A percentile compares a stretch with the other conserved stretches of the same genome.
Conservation (phyloP, 306 rosid genomes). For the Abrus pulchellus region DNA sequence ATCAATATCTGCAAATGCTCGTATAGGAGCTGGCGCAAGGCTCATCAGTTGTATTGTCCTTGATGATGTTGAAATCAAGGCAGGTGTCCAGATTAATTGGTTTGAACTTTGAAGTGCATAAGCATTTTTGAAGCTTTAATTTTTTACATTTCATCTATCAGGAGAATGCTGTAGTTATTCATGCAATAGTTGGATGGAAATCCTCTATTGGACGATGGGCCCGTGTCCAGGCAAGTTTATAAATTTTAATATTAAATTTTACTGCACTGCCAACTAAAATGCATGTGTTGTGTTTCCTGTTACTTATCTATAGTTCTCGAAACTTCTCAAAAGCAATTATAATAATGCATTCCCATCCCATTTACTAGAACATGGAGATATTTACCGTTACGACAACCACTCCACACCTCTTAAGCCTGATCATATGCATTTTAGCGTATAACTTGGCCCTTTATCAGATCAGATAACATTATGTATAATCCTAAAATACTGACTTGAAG, state of each 20-base stretch:
- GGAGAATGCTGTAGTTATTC: conserved; percentile 90
- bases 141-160: conserved; percentile 50
- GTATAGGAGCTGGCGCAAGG: conserved; percentile 92
- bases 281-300: conserved; percentile 14
- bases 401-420: conserved; percentile 32
- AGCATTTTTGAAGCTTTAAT: conserved; percentile 18
- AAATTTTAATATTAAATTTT: conserved; percentile 21
- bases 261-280: conserved; percentile 10
- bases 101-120: conserved; percentile 24
- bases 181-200: conserved; percentile 98
- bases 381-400: conserved; percentile 24
- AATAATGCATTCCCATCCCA: conserved; percentile 28
- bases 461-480: conserved; percentile 23
- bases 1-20: conserved; percentile 98
- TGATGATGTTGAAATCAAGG: conserved; percentile 93
- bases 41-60: conserved; percentile 90
- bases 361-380: conserved; percentile 4
- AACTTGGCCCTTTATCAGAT: conserved; percentile 4
- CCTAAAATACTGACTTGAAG: conserved; percentile 11
- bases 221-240: conserved; percentile 81
- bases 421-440: conserved; percentile 6
- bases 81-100: conserved; percentile 40
- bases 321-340: conserved; percentile 13
- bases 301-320: conserved; percentile 3
- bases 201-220: conserved; percentile 93